These are phyloP conservation scores for Dothistroma septosporum DNA, from an alignment of 2,329 filamentous ascomycete species.

Conservation along the genomic window DNA sequence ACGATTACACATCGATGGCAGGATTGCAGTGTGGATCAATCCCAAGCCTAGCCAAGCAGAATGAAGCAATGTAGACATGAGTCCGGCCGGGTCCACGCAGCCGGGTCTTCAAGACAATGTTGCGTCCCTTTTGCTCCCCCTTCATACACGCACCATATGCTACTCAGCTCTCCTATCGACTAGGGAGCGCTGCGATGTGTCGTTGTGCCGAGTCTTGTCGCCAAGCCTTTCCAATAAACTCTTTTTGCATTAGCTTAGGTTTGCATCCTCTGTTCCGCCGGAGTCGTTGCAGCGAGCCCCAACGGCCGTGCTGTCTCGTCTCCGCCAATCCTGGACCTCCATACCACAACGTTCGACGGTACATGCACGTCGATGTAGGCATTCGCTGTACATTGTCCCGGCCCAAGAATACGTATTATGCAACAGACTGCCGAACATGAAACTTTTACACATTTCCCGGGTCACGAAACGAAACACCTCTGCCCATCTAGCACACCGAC, in stretches of 20 bases:
- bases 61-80: not conserved
- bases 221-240: not conserved
- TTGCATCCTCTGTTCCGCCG: not conserved
- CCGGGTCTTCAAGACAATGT: not conserved
- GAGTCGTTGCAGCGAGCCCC: not conserved
- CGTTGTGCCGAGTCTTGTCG: not conserved
- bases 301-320: not conserved
- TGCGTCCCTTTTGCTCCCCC: not conserved
- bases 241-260: not conserved
- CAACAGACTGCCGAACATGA: not conserved
- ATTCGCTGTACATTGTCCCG: not conserved
- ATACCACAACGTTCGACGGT: not conserved
- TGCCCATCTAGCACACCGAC: not conserved
- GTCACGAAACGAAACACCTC: not conserved
- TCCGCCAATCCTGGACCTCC: not conserved
- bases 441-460: not conserved
- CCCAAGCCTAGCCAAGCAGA: not conserved
- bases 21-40: not conserved
- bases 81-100: not conserved
- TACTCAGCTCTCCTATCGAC: not conserved
- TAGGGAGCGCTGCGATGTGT: too few species aligned
- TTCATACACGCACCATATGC: not conserved
- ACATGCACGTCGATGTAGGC: not conserved
- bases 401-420: not conserved
- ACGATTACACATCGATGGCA: slow-evolving; percentile 37